Conservation (phyloP, 441 rosid species). For the Corymbia calophylla region DNA sequence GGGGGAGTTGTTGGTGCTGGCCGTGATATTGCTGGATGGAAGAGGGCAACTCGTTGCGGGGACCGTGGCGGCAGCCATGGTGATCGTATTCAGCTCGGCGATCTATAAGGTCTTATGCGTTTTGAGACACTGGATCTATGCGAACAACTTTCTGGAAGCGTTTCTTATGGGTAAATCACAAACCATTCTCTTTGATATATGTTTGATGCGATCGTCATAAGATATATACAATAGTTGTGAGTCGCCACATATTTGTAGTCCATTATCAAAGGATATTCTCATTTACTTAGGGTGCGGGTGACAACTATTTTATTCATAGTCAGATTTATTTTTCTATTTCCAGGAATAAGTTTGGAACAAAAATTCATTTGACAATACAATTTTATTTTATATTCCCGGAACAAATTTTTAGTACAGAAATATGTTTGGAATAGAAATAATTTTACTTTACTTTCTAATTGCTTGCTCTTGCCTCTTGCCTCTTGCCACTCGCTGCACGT, state of each 20-base stretch:
- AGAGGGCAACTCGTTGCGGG: neutral
- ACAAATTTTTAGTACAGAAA: neutral
- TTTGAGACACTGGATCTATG: neutral
- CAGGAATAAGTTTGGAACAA: rapidly evolving
- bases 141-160: neutral
- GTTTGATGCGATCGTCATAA: neutral
- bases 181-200: neutral
- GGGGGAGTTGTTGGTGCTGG: neutral
- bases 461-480: neutral
- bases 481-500: rapidly evolving
- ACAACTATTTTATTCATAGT: too few relatives aligned
- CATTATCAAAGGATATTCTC: neutral
- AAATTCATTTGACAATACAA: too few relatives aligned
- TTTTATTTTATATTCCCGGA: too few relatives aligned
- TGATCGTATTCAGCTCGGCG: neutral
- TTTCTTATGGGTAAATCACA: neutral
- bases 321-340: rapidly evolving
- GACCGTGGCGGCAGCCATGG: neutral
- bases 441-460: too few relatives aligned
- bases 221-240: too few relatives aligned
- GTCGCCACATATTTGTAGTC: neutral
- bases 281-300: rapidly evolving
- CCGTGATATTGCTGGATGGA: neutral
- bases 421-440: neutral
- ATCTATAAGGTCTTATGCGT: neutral